Conservation (phyloP, 1,139 yeast genomes). For the Yarrowia galli region DNA sequence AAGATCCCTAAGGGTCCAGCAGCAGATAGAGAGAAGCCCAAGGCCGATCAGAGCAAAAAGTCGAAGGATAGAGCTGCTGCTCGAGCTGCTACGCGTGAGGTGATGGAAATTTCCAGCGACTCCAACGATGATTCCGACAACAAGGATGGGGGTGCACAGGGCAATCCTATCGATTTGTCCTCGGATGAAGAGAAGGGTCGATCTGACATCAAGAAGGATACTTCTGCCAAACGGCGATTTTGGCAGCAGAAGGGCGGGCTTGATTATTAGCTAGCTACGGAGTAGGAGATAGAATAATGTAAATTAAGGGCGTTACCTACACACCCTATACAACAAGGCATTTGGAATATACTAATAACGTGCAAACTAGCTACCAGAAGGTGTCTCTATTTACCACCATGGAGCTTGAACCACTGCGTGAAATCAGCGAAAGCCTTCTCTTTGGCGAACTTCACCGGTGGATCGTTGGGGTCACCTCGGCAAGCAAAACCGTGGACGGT, state of each 20-base stretch:
- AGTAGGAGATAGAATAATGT: constrained; percentile 13
- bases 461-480: constrained; percentile 70
- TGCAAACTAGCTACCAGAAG: neutral
- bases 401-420: constrained; percentile 57
- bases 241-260: constrained; percentile 33
- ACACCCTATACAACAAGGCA: neutral
- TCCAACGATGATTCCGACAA: neutral
- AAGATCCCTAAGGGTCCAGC: constrained; percentile 21
- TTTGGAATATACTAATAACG: neutral
- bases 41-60: constrained; percentile 1
- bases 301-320: neutral
- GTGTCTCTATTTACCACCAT: constrained; percentile 12
- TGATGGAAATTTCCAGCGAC: constrained; percentile 27
- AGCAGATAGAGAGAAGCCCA: constrained; percentile 16
- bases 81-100: constrained; percentile 32
- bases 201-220: constrained; percentile 18
- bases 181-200: constrained; percentile 19
- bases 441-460: constrained; percentile 67
- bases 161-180: constrained; percentile 24
- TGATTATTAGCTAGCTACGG: constrained; percentile 8
- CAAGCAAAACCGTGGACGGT: constrained; percentile 77
- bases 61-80: constrained; percentile 17
- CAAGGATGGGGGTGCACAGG: neutral
- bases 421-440: constrained; percentile 72
- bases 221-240: constrained; percentile 20